phyloP scores from a whole-genome alignment of 257 asterid species.

The Echium plantagineum region DNA sequence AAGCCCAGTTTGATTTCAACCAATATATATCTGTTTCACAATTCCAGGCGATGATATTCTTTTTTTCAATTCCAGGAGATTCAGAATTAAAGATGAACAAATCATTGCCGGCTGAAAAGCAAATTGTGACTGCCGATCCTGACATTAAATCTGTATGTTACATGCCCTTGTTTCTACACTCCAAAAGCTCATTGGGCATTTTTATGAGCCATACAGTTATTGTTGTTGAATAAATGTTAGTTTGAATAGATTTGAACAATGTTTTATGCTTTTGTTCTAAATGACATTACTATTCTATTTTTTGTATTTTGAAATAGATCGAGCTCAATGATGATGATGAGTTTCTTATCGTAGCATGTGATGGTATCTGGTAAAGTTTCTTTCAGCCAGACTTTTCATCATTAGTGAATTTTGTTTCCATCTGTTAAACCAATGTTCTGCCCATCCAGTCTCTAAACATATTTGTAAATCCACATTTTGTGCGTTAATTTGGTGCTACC shows the following conservation, averaged over 20 bases:
- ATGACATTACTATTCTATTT: slow-evolving; percentile 14
- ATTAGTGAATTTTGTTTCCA: too few relatives aligned
- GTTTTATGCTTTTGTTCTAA: not conserved
- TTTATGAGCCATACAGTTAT: not conserved
- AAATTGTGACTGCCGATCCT: slow-evolving; percentile 83
- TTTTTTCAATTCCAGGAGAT: slow-evolving; percentile 50
- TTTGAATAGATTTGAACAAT: slow-evolving; percentile 1
- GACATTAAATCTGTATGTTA: slow-evolving; percentile 62
- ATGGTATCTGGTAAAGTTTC: slow-evolving; percentile 82
- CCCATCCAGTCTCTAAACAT: not conserved
- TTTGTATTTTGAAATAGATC: slow-evolving; percentile 33
- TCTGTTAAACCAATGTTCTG: not conserved
- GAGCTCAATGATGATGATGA: slow-evolving; percentile 82
- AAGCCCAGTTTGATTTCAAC: not conserved
- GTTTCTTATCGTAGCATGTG: slow-evolving; percentile 89
- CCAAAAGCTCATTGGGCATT: slow-evolving; percentile 1
- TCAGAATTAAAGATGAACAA: slow-evolving; percentile 86
- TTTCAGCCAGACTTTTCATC: too few relatives aligned
- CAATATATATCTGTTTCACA: too few relatives aligned
- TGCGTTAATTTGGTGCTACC: slow-evolving; percentile 9
- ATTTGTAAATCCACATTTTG: not conserved
- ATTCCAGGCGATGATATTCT: not conserved
- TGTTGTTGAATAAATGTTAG: not conserved
- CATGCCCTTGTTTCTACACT: not conserved
- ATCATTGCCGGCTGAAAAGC: slow-evolving; percentile 74